Base-by-base conservation (phyloP, 345 rosid genomes). In the Ricinus communis region DNA sequence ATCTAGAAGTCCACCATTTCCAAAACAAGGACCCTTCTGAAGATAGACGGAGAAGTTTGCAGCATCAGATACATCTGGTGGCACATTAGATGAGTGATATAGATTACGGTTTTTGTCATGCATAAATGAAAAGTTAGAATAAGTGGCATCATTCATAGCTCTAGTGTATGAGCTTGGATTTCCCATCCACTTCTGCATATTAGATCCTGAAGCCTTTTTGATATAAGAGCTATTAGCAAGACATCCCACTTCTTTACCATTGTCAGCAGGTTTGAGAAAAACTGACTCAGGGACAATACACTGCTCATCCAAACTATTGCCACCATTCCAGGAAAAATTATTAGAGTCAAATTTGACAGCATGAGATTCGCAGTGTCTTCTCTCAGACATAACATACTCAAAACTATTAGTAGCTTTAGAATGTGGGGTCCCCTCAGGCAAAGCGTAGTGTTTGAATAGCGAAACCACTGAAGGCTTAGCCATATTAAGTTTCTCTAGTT, bases 191-290 rank as follows among this genome's bases (percentile, higher is more conserved):
- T 62, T 66, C 9, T 72, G 81, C 50, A 73, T 58, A 79, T 73
- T 76, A 56, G 72, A 73, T 25, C 66, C 76, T 21, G 72, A 65
- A 70, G 33, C 78, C 61, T 66, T 69, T 49, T 68, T 22, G 53
- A 30, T 28, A 16, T 33, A 60, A 70, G 76, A 64, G 65, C 65
- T 71, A 69, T 66, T 73, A 43, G 65, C 16, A 74, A 43, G 9
- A 45, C 71, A 69, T 68, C 70, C 81, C 16, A 65, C 69, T 19
- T 31, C 65, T 62, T 78, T 72, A 14, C 73, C 78, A 49, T 61
- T 79, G 62, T 77, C 86, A 25, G 60, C 65, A 31, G 54, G 24
- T 64, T 75, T 71, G 57, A 59, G 65, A 62, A 77, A 79, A 75
- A 62, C 70, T 63, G 66, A 41, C 38, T 74, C 75, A 25, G 84